Evolutionary conservation across 2,329 filamentous ascomycete species (phyloP).

Genomic region (Cladophialophora immunda): DNA sequence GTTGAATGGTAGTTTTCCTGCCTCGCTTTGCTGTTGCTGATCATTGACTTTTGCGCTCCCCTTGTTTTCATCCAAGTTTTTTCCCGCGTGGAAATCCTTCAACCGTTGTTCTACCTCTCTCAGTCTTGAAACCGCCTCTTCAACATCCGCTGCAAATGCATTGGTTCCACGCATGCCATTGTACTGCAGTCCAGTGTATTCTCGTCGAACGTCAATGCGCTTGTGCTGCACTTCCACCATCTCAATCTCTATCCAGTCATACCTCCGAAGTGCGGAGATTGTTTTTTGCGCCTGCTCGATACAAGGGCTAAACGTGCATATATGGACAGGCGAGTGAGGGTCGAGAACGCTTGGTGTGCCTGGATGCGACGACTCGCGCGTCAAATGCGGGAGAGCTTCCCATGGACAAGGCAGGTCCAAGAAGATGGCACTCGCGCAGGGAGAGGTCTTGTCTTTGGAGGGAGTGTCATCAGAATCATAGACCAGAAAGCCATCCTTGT

Average conservation of each 20-base stretch:
- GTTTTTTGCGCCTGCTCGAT: conserved; percentile 95
- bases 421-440: conserved; percentile 58
- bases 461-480: conserved; percentile 12
- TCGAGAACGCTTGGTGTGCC: conserved; percentile 67
- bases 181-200: conserved; percentile 76
- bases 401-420: conserved; percentile 61
- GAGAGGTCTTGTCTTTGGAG: conserved; percentile 45
- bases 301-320: conserved; percentile 96
- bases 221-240: conserved; percentile 90
- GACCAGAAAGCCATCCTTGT: conserved; percentile 57
- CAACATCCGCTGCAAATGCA: conserved; percentile 74
- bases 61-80: conserved; percentile 39
- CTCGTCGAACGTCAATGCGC: conserved; percentile 81
- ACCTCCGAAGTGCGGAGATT: conserved; percentile 77
- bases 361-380: conserved; percentile 45
- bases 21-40: conserved; percentile 35
- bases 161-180: conserved; percentile 74
- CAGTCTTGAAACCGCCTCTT: conserved; percentile 78
- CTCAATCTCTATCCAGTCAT: conserved; percentile 89
- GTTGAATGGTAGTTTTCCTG: conserved; percentile 68
- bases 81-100: conserved; percentile 67
- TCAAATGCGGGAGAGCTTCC: conserved; percentile 58
- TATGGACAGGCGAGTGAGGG: conserved; percentile 73
- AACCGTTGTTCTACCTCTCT: conserved; percentile 76
- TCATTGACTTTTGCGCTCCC: conserved; percentile 34